Evolutionary conservation across 768 basidiomycete genomes (phyloP).

Genomic region (Lactarius evosmus): DNA sequence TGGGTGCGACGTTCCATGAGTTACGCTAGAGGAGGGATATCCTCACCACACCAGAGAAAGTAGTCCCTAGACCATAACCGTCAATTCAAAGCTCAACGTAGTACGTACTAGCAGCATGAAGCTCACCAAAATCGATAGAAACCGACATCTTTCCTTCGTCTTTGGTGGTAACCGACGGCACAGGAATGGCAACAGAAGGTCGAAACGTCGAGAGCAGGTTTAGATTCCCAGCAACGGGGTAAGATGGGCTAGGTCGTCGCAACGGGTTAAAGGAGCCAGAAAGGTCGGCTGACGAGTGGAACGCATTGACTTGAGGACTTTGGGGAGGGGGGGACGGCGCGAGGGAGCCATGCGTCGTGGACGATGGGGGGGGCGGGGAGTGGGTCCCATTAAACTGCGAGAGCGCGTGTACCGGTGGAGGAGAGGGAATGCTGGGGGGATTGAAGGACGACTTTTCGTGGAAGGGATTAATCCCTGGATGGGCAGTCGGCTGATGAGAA

Average conservation of each 20-base stretch:
- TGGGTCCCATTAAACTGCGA: background rate
- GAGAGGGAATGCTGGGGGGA: conserved; percentile 1
- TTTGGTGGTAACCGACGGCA: conserved; percentile 16
- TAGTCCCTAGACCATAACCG: conserved; percentile 55
- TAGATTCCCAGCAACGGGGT: conserved; percentile 10
- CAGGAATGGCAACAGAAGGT: background rate
- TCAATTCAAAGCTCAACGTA: conserved; percentile 19
- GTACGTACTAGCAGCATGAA: background rate
- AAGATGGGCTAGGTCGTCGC: conserved; percentile 20
- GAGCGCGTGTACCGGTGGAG: conserved; percentile 2
- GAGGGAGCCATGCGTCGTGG: background rate
- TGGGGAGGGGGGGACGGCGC: conserved; percentile 6
- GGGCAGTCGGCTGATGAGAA: conserved; percentile 51
- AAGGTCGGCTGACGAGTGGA: conserved; percentile 5
- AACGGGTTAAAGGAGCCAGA: conserved; percentile 7
- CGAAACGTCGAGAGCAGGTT: conserved; percentile 21
- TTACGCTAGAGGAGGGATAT: conserved; percentile 2
- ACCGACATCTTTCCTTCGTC: conserved; percentile 81
- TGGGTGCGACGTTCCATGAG: background rate
- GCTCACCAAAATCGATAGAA: conserved; percentile 77
- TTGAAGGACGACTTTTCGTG: background rate
- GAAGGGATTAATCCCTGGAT: conserved; percentile 25
- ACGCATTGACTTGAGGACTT: background rate
- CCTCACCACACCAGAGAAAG: conserved; percentile 83
- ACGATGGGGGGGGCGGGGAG: conserved; percentile 5